These are phyloP conservation scores for Phalaenopsis equestris DNA, from an alignment of 106 monocot genomes.

Conservation along the genomic window DNA sequence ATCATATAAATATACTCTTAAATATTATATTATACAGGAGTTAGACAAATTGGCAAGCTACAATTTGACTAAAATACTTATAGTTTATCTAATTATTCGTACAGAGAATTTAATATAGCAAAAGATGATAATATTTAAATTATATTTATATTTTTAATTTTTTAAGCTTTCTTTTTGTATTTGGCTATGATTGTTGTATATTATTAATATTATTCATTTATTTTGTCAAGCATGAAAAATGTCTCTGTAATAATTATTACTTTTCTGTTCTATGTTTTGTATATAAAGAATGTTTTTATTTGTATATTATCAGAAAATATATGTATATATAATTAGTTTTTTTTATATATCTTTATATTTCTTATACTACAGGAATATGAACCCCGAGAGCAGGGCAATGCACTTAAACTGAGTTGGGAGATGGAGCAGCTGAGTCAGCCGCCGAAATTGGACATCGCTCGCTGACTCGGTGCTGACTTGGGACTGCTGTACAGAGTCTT, in stretches of 20 bases:
- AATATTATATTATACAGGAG: neutral
- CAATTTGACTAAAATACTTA: neutral
- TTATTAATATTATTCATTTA: too few relatives aligned
- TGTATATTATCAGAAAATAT: too few relatives aligned
- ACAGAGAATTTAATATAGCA: neutral
- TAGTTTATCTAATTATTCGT: neutral
- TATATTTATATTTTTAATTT: neutral
- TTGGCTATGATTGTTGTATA: too few relatives aligned
- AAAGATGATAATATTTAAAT: neutral
- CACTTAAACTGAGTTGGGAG: constrained; percentile 18
- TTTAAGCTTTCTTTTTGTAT: neutral
- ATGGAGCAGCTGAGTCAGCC: constrained; percentile 16
- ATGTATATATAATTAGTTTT: too few relatives aligned
- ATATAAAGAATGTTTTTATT: too few relatives aligned
- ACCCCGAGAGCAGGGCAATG: neutral
- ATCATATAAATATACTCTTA: neutral
- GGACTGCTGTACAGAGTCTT: neutral
- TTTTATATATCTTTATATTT: neutral
- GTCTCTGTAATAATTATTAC: neutral
- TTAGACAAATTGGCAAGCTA: too few relatives aligned
- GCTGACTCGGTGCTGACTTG: constrained; percentile 6
- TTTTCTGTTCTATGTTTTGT: neutral
- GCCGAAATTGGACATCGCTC: constrained; percentile 10
- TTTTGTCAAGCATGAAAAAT: too few relatives aligned
- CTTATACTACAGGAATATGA: constrained; percentile 11